Evolutionary conservation across 352 stramenopile species (phyloP).

Genomic region (Phytophthora megakarya): DNA sequence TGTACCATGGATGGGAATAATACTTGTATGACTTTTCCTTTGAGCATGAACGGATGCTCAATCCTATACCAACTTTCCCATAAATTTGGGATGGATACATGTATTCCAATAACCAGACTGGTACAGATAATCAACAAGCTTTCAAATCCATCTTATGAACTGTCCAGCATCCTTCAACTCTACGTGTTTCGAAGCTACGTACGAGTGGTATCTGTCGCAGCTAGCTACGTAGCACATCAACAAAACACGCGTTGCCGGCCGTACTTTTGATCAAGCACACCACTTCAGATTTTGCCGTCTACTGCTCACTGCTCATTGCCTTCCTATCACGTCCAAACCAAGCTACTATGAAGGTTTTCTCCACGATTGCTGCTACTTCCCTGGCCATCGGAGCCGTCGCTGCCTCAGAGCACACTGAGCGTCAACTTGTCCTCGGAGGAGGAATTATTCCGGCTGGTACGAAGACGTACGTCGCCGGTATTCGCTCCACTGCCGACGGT

Average conservation of each 20-base stretch:
- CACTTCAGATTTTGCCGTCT: conserved; percentile 1
- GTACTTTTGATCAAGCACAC: background rate
- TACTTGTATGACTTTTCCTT: background rate
- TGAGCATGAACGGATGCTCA: too few species aligned
- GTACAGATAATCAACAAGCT: background rate
- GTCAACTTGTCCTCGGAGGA: conserved; percentile 11
- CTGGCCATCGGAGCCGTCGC: background rate
- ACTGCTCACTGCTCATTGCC: background rate
- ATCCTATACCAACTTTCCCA: too few species aligned
- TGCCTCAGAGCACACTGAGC: background rate
- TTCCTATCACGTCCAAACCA: too few species aligned
- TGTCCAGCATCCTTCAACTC: too few species aligned
- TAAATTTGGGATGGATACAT: too few species aligned
- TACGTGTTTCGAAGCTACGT: background rate
- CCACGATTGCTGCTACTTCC: conserved; percentile 2
- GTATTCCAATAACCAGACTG: background rate
- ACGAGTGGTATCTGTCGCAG: too few species aligned
- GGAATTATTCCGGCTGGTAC: conserved; percentile 33
- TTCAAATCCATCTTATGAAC: conserved; percentile 1
- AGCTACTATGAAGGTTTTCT: conserved; percentile 7
- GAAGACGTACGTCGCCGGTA: conserved; percentile 38
- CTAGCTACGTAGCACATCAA: background rate
- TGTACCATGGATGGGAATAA: too few species aligned
- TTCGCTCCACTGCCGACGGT: conserved; percentile 13
- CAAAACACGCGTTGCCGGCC: background rate